Evolutionary conservation across 1,139 yeast genomes (phyloP).

Genomic region (Pichia norvegensis): DNA sequence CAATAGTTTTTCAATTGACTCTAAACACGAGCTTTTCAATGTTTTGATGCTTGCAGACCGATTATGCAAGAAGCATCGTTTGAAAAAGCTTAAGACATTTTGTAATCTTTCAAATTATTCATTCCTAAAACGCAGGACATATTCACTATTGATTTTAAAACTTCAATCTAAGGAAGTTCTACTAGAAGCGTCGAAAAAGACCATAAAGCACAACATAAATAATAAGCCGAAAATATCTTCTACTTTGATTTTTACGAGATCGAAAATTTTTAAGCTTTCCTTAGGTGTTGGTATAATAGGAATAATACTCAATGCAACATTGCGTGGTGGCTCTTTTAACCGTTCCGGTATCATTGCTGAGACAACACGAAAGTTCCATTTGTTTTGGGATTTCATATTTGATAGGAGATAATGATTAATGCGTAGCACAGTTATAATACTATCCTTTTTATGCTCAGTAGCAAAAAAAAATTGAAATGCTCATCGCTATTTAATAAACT

Average conservation of each 20-base stretch:
- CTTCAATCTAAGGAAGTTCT: conserved; percentile 14
- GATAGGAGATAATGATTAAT: not conserved
- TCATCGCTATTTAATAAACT: not conserved
- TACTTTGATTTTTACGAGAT: not conserved
- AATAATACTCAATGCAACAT: conserved; percentile 8
- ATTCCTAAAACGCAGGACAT: conserved; percentile 15
- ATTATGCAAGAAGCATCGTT: conserved; percentile 30
- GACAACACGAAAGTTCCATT: not conserved
- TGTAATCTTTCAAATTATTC: conserved; percentile 25
- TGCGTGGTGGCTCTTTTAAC: not conserved
- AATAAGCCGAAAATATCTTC: not conserved
- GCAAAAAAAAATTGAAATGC: not conserved
- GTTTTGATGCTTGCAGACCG: conserved; percentile 33
- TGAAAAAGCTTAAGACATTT: conserved; percentile 13
- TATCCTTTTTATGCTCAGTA: not conserved
- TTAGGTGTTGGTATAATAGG: conserved; percentile 23
- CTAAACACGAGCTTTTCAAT: conserved; percentile 28
- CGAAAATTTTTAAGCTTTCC: conserved; percentile 19
- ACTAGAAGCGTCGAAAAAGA: conserved; percentile 1
- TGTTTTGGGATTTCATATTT: not conserved
- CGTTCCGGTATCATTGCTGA: not conserved
- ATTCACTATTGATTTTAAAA: conserved; percentile 12
- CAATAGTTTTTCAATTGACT: conserved; percentile 18
- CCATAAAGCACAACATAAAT: not conserved
- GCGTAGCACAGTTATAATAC: not conserved